Conservation (phyloP, 2,329 filamentous ascomycete species). For the Cladosporium sp. region DNA sequence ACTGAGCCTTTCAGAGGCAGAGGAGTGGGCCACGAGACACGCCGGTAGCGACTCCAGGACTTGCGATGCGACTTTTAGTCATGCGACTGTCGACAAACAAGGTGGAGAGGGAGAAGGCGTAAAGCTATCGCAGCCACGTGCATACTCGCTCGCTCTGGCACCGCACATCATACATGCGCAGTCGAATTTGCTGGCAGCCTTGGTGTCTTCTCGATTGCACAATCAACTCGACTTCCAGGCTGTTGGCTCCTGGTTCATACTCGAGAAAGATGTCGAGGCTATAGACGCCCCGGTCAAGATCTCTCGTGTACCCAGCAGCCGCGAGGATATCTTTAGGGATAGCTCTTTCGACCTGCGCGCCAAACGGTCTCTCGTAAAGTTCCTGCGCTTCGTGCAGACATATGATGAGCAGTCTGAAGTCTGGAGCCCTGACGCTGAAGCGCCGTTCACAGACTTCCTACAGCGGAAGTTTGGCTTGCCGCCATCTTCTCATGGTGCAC, state of each 20-base stretch:
- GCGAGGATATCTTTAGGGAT: conserved; percentile 88
- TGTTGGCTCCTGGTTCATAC: conserved; percentile 89
- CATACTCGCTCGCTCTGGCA: conserved; percentile 80
- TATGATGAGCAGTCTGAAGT: conserved; percentile 61
- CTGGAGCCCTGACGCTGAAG: conserved; percentile 60
- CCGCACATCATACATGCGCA: conserved; percentile 85
- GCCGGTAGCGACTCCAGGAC: conserved; percentile 10
- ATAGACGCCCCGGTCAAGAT: conserved; percentile 9
- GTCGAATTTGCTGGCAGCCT: conserved; percentile 71
- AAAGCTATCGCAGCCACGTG: conserved; percentile 62
- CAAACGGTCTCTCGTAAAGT: conserved; percentile 89
- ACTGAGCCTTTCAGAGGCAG: conserved; percentile 77
- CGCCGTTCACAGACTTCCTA: conserved; percentile 61
- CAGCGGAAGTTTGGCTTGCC: conserved; percentile 57
- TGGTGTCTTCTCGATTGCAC: conserved; percentile 88
- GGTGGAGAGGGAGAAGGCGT: conserved; percentile 27
- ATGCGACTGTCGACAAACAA: conserved; percentile 38
- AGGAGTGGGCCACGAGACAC: conserved; percentile 65
- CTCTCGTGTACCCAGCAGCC: conserved; percentile 74
- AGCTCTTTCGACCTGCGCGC: conserved; percentile 72
- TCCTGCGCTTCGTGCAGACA: conserved; percentile 81
- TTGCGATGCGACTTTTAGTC: conserved; percentile 26
- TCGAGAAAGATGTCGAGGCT: conserved; percentile 34
- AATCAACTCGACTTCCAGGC: conserved; percentile 90
- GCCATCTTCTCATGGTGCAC: conserved; percentile 62